Conservation (phyloP, 139 green algal genomes). For the Chlamydomonas incerta region DNA sequence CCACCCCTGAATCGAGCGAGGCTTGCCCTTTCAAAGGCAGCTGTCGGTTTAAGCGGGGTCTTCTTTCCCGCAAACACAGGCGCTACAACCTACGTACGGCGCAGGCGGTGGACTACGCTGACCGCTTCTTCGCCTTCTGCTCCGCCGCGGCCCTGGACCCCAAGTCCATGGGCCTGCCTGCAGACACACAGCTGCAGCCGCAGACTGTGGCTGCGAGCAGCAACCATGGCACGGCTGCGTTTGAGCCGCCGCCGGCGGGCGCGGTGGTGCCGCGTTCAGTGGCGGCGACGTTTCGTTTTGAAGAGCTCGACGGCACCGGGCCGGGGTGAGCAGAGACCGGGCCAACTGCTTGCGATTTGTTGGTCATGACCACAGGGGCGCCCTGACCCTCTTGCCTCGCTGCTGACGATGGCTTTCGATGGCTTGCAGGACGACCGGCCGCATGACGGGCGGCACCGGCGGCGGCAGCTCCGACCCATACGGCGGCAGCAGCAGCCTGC, state of each 20-base stretch:
- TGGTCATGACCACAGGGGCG: no score
- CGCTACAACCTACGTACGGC: constrained; percentile 32
- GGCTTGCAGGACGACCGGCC: no score
- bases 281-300: constrained; percentile 18
- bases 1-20: no score
- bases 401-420: no score
- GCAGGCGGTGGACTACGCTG: constrained; percentile 16
- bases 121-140: constrained; percentile 43
- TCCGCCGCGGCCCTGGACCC: constrained; percentile 1
- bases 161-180: background rate
- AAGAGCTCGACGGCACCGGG: background rate
- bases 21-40: no score
- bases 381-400: no score
- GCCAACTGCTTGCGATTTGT: no score
- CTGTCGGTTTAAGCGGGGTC: no score
- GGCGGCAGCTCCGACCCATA: no score
- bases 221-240: background rate
- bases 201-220: background rate
- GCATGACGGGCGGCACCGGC: no score
- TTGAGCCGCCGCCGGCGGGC: background rate
- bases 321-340: no score
- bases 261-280: background rate
- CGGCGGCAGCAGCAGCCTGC: background rate
- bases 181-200: constrained; percentile 14
- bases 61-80: no score